phyloP scores from a whole-genome alignment of 805 yeast species.

The Hanseniaspora lindneri region DNA sequence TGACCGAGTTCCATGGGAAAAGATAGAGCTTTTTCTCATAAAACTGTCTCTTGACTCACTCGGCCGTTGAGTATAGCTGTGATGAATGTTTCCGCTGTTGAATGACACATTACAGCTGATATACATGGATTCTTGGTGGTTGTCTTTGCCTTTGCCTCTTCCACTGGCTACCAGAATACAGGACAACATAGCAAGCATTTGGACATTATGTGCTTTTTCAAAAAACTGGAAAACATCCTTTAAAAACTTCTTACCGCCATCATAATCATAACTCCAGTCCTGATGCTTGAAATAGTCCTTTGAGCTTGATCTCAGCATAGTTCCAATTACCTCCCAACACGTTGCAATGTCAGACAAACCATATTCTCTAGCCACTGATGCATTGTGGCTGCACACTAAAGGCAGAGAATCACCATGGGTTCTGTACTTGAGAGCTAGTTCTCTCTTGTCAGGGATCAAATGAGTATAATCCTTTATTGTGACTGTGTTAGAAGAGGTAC shows the following conservation, averaged over 20 bases:
- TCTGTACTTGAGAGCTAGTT: constrained; percentile 55
- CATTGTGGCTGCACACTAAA: constrained; percentile 55
- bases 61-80: not conserved
- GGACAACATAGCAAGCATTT: constrained; percentile 82
- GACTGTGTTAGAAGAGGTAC: constrained; percentile 39
- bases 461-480: constrained; percentile 52
- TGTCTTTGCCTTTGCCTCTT: not conserved
- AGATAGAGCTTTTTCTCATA: not conserved
- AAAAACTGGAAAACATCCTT: constrained; percentile 51
- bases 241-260: constrained; percentile 59
- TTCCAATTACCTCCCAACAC: constrained; percentile 56
- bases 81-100: not conserved
- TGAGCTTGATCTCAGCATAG: constrained; percentile 26
- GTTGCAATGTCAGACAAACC: constrained; percentile 55
- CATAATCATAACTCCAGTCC: constrained; percentile 73
- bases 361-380: constrained; percentile 52
- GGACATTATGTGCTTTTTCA: constrained; percentile 55
- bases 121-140: not conserved
- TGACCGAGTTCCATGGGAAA: not conserved
- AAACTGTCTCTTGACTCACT: constrained; percentile 2
- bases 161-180: constrained; percentile 41
- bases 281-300: constrained; percentile 29
- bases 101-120: not conserved
- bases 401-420: constrained; percentile 54
- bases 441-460: constrained; percentile 63